These are phyloP conservation scores for Mytilinidion resinicola DNA, from an alignment of 495 filamentous ascomycete genomes.

Conservation along the genomic window DNA sequence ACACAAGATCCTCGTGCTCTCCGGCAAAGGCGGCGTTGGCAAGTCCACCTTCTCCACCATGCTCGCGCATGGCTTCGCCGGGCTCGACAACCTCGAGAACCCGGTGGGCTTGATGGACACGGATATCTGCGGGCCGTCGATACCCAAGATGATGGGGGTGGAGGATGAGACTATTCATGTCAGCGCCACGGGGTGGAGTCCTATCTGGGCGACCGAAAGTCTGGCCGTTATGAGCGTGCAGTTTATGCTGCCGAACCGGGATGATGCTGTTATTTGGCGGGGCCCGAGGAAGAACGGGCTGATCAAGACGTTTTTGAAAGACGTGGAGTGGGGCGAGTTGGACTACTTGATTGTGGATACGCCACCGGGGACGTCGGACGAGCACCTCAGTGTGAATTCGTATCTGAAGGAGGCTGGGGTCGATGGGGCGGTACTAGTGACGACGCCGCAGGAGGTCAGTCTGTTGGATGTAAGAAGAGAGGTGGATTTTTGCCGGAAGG, in stretches of 20 bases:
- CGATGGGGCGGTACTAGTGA: conserved; percentile 87
- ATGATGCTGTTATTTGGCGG: conserved; percentile 94
- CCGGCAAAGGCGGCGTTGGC: conserved; percentile 93
- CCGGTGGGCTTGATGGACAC: conserved; percentile 93
- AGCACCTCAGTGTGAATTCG: conserved; percentile 86
- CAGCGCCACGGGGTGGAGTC: conserved; percentile 75
- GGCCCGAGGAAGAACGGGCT: conserved; percentile 97
- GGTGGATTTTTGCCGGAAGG: conserved; percentile 94
- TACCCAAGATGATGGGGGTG: conserved; percentile 98
- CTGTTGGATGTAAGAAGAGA: conserved; percentile 92
- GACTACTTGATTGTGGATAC: conserved; percentile 93
- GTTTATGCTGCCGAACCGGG: conserved; percentile 89
- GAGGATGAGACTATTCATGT: conserved; percentile 88
- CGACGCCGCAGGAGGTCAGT: conserved; percentile 91
- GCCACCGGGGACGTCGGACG: conserved; percentile 88
- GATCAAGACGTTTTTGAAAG: conserved; percentile 95
- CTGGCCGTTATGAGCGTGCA: conserved; percentile 92
- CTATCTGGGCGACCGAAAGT: conserved; percentile 90
- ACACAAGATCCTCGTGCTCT: conserved; percentile 88
- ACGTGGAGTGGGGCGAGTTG: conserved; percentile 94
- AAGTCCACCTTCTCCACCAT: conserved; percentile 88
- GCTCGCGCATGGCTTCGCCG: conserved; percentile 78
- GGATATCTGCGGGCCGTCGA: conserved; percentile 89
- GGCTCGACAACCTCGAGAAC: conserved; percentile 52
- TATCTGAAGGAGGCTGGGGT: conserved; percentile 82